Evolutionary conservation across 2,329 filamentous ascomycete species (phyloP).

Genomic region (Diaporthe capsici): DNA sequence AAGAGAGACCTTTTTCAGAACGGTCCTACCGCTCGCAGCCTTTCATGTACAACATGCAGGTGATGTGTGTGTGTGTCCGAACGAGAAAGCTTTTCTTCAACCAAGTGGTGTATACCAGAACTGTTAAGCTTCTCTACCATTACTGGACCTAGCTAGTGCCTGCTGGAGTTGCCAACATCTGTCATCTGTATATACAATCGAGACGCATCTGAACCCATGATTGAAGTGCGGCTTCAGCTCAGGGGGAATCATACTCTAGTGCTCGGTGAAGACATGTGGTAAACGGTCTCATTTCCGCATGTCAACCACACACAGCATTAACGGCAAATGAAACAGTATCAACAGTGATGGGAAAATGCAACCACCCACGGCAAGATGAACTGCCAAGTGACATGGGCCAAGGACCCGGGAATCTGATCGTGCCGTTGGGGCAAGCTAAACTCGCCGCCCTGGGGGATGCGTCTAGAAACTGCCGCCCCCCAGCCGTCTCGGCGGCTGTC

Average conservation of each 20-base stretch:
- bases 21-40: conserved; percentile 8
- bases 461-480: conserved; percentile 18
- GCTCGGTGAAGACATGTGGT: not conserved
- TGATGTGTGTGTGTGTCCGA: not conserved
- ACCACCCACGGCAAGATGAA: conserved; percentile 17
- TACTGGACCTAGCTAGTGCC: not conserved
- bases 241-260: not conserved
- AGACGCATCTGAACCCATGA: not conserved
- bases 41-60: not conserved
- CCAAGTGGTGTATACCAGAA: not conserved
- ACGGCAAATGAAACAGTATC: conserved; percentile 19
- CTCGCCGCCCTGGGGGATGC: not conserved
- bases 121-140: not conserved
- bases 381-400: conserved; percentile 23
- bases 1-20: no score
- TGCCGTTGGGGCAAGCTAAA: not conserved
- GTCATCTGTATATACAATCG: not conserved
- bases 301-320: not conserved
- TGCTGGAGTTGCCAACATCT: not conserved
- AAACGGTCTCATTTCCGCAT: not conserved
- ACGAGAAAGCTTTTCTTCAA: not conserved
- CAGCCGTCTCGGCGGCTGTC: conserved; percentile 24
- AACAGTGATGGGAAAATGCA: conserved; percentile 7
- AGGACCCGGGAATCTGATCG: conserved; percentile 9
- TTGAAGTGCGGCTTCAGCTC: not conserved